A percentile compares a stretch with the other conserved stretches of the same genome.
Conservation (phyloP, 2,329 filamentous ascomycete species). For the Neofusicoccum laricinum region DNA sequence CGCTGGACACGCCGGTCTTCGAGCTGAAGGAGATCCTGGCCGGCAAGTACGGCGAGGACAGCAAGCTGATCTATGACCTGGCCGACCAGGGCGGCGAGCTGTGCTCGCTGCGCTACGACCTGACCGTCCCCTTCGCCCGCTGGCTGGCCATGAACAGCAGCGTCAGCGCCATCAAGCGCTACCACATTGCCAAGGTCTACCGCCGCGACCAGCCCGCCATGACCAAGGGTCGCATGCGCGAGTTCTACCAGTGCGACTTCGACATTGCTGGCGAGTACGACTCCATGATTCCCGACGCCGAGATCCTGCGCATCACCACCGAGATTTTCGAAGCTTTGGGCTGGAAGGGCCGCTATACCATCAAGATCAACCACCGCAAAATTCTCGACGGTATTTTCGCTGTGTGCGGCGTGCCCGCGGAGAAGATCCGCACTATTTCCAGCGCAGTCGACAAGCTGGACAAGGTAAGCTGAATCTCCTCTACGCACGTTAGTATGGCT, state of each 20-base stretch:
- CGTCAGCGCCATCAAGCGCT: conserved; percentile 83
- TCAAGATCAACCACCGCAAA: conserved; percentile 94
- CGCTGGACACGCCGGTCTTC: conserved; percentile 80
- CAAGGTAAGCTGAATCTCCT: conserved; percentile 54
- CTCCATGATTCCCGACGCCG: conserved; percentile 87
- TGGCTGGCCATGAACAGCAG: conserved; percentile 89
- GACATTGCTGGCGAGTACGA: conserved; percentile 89
- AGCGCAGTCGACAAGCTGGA: conserved; percentile 95
- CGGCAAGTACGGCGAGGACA: conserved; percentile 90
- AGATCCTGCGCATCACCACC: conserved; percentile 78
- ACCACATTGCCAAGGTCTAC: conserved; percentile 93
- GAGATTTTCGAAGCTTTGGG: conserved; percentile 82
- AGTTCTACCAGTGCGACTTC: conserved; percentile 97
- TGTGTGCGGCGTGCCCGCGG: conserved; percentile 81
- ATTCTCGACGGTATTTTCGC: conserved; percentile 91
- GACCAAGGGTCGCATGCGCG: conserved; percentile 87
- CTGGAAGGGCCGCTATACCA: conserved; percentile 72
- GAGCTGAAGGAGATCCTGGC: conserved; percentile 83
- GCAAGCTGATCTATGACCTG: conserved; percentile 87
- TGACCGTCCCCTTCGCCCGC: conserved; percentile 86
- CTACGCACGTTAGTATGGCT: no score
- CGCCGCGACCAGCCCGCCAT: conserved; percentile 79
- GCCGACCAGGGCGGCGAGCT: conserved; percentile 85
- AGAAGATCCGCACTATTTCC: conserved; percentile 85
- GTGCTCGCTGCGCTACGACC: conserved; percentile 79